Evolutionary conservation across 1,284 basidiomycete genomes (phyloP), one percentile per base, ranked within the genome.

Genomic region (Laetiporus sulphureus): DNA sequence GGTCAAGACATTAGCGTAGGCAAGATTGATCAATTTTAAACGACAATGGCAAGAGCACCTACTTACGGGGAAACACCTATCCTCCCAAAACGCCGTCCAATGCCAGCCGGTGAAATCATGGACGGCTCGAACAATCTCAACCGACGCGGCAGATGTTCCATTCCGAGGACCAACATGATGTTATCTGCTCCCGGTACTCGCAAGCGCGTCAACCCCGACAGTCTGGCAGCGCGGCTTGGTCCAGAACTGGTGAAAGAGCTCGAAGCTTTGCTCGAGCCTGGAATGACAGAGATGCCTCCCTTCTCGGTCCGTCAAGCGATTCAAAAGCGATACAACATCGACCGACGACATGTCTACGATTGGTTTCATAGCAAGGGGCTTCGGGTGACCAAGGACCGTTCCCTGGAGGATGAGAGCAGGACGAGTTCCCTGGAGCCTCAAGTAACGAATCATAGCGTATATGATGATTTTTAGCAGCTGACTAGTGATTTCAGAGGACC

Each of bases 321-420:
- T 23, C 83, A 85, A 57, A 70, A 75, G 53, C 72, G 75, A 38
- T 82, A 79, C 56, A 69, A 66, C 45, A 77, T 83, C 42, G 82
- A 85, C 56, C 67, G 83, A 48, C 66, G 83, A 49, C 82, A 83
- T 49, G 76, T 85, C 49, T 85, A 85, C 54, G 83, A 85, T 57
- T 85, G 83, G 58, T 84, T 83, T 60, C 83, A 84, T 57, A 61
- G 58, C 51, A 57, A 61, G 71, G 82, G 82, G 27, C 60, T 85
- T 37, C 72, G 81, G 23, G 80, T 82, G 25, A 73, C 78, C 12
- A 79, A 80, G 49, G 79, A 83, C 45, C 31, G 51, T 47, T 20
- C 56, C 45, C n/a, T n/a, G n/a, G n/a, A n/a, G n/a, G 45, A 54
- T 13, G 25, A 47, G 47, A 49, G 23, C 46, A 53, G 47, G 43